phyloP scores from a whole-genome alignment of 2,329 filamentous ascomycete species.

The Hymenoscyphus linearis region DNA sequence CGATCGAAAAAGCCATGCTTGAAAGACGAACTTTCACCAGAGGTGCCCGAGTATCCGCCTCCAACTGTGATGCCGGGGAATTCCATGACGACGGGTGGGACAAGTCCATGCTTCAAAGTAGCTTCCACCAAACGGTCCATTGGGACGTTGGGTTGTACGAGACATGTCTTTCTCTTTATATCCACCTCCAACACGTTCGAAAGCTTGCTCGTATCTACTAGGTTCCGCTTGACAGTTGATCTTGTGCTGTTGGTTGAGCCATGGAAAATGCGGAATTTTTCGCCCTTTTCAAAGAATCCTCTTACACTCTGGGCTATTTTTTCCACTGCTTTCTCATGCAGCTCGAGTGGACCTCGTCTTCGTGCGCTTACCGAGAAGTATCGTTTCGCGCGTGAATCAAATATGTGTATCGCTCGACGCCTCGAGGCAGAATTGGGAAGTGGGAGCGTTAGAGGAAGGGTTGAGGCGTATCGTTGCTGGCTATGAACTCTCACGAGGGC shows the following conservation, averaged over 20 bases:
- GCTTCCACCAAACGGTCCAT: conserved; percentile 60
- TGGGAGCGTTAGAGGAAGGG: not conserved
- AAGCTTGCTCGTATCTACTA: conserved; percentile 45
- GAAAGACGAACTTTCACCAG: conserved; percentile 63
- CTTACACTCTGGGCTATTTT: conserved; percentile 40
- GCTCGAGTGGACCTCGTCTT: conserved; percentile 15
- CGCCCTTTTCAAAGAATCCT: conserved; percentile 42
- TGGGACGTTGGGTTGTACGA: conserved; percentile 64
- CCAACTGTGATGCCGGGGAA: conserved; percentile 66
- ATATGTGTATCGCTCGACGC: no score
- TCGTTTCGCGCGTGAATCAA: not conserved
- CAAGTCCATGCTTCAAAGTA: conserved; percentile 47
- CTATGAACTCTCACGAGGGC: not conserved
- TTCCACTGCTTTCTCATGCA: conserved; percentile 39
- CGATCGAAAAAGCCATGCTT: conserved; percentile 61
- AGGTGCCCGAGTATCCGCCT: conserved; percentile 61
- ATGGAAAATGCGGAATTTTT: conserved; percentile 51
- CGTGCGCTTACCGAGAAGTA: conserved; percentile 4
- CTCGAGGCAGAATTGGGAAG: not conserved
- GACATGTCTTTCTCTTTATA: conserved; percentile 36
- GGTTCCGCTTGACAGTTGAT: conserved; percentile 35
- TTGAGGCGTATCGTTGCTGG: conserved; percentile 2
- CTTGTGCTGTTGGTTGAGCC: conserved; percentile 50
- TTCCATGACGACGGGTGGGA: conserved; percentile 65
- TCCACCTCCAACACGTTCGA: conserved; percentile 42